These are phyloP conservation scores for Tremellales sp. DNA, from an alignment of 1,284 basidiomycete species.

Conservation along the genomic window DNA sequence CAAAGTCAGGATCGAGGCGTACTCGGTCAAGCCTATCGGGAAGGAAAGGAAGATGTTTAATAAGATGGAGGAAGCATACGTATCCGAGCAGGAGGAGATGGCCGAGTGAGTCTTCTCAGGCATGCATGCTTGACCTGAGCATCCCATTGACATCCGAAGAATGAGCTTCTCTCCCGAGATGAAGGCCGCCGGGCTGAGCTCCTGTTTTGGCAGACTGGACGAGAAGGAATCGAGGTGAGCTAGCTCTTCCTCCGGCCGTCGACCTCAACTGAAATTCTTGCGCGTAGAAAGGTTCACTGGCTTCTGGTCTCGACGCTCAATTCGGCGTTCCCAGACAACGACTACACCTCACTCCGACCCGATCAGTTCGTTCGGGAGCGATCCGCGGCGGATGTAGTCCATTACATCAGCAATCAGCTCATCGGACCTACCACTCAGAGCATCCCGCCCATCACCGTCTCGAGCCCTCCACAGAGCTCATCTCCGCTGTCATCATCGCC, in stretches of 20 bases:
- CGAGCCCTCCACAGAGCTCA: not conserved
- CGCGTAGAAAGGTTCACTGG: slow-evolving; percentile 47
- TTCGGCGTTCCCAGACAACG: slow-evolving; percentile 94
- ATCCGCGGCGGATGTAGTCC: slow-evolving; percentile 55
- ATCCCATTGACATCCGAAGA: slow-evolving; percentile 11
- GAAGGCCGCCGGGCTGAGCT: slow-evolving; percentile 39
- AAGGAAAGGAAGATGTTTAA: slow-evolving; percentile 97
- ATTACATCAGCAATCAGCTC: slow-evolving; percentile 28
- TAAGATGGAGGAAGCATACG: slow-evolving; percentile 79
- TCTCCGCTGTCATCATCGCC: slow-evolving; percentile 25
- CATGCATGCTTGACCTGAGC: not conserved
- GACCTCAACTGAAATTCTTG: not conserved
- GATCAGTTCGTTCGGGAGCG: slow-evolving; percentile 83
- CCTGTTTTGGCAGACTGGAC: slow-evolving; percentile 47
- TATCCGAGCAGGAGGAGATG: slow-evolving; percentile 44
- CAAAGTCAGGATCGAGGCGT: slow-evolving; percentile 90
- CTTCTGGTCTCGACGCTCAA: slow-evolving; percentile 95
- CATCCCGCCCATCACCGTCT: slow-evolving; percentile 23
- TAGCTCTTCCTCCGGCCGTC: not conserved
- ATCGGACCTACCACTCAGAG: slow-evolving; percentile 23
- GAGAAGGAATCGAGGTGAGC: slow-evolving; percentile 47
- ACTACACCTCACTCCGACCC: slow-evolving; percentile 89
- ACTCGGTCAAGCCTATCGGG: slow-evolving; percentile 95
- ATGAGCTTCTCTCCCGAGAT: slow-evolving; percentile 49
- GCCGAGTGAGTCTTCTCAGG: slow-evolving; percentile 42